Conservation (phyloP, 2,329 filamentous ascomycete genomes). For the Aspergillus costaricaensis region DNA sequence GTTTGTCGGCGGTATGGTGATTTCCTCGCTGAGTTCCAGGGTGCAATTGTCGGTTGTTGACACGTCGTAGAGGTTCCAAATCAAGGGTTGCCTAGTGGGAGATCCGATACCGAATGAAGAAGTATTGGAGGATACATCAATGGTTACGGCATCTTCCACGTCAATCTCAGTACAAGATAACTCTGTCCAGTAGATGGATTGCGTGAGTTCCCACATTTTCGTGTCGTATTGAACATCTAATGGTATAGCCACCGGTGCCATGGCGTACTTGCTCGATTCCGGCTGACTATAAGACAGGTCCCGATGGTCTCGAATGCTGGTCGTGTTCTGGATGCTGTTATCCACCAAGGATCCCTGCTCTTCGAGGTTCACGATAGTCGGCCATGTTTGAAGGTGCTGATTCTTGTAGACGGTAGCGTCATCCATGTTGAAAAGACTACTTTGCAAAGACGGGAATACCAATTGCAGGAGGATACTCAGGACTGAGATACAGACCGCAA, state of each 20-base stretch:
- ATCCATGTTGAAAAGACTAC: slow-evolving; percentile 7
- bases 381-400: slow-evolving; percentile 10
- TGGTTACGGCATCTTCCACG: not conserved
- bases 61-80: not conserved
- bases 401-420: slow-evolving; percentile 1
- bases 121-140: not conserved
- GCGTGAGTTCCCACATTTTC: slow-evolving; percentile 8
- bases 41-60: not conserved
- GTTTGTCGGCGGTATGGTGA: slow-evolving; percentile 3
- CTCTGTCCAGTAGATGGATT: slow-evolving; percentile 12
- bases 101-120: not conserved
- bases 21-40: slow-evolving; percentile 1
- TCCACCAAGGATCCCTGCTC: not conserved
- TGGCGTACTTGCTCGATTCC: slow-evolving; percentile 5
- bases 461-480: slow-evolving; percentile 11
- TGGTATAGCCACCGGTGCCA: slow-evolving; percentile 8
- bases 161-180: slow-evolving; percentile 2
- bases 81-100: not conserved
- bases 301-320: not conserved
- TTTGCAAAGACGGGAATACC: slow-evolving; percentile 6
- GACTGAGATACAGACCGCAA: slow-evolving; percentile 8
- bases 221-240: slow-evolving; percentile 6
- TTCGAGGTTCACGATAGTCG: slow-evolving; percentile 1
- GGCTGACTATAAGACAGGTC: not conserved
- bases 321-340: not conserved